Base-by-base conservation (phyloP, 1,284 basidiomycete species). In the Malassezia nana region DNA sequence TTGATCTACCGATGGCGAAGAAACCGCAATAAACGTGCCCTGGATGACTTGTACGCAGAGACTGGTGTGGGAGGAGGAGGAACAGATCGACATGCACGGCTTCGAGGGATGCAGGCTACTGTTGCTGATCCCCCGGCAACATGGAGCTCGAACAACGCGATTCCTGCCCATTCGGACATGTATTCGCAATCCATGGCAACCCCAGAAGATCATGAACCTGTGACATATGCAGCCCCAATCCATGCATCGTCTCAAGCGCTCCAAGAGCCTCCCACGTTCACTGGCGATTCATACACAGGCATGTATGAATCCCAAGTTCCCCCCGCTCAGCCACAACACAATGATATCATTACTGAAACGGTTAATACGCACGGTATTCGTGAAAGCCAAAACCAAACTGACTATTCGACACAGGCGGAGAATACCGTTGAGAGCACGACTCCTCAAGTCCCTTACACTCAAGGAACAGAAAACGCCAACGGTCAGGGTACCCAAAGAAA, bases 51-150 rank as follows among this genome's bases (percentile, higher is more conserved):
- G 1, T 56, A 46, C 25, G 54, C 54, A 2, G 54, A 46, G 29
- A 50, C 54, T 8, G 54, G 54, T 41, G 28, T 51, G 12, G 54
- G 54, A n/a, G 54, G 54, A 20, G 54, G 54, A 13, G 54, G 54
- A 9, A 39, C 46, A 1, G 54, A 56, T 32, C 54, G 54, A 4
- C 43, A 50, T 28, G 24, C 35, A 4, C 48, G 54, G 8, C 41
- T 16, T 30, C 42, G 48, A 10, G 25, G 24, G 16, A 39, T 16
- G 16, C 24, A 40, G 16, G 15, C 32, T 24, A 16, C 6, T 22
- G n/a, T 9, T 4, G 30, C 9, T n/a, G 30, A 30, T 12, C 12
- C 7, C 7, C 9, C 35, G 9, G 9, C 18, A 7, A 26, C 38
- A 12, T 49, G 46, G 46, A 31, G 22, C 9, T 16, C 46, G 1